Evolutionary conservation across 2,329 filamentous ascomycete genomes (phyloP), one percentile per base, ranked within the genome.

Genomic region (Penicillium sp.): DNA sequence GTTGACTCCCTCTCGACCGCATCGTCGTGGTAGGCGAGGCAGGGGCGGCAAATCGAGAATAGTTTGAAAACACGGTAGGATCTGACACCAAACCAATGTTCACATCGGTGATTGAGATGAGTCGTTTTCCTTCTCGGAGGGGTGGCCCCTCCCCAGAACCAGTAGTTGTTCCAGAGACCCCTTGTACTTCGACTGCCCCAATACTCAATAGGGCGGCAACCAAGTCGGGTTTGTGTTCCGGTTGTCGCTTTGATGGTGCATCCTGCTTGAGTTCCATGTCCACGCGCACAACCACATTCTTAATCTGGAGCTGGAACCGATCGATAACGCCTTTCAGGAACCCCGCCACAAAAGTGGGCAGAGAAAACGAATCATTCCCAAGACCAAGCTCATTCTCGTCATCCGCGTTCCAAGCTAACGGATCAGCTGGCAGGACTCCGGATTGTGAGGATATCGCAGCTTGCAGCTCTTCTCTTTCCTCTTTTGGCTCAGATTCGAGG

Each of bases 291-390:
- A 77, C 72, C 44, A 86, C 74, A 57, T 84, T 74, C 43, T 73
- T 77, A 36, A 86, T 71, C 18, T 73, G 76, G 34, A 87, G 70
- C 58, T 82, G 78, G 46, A 86, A 70, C 31, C 83, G 77, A 63
- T 86, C 83, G 42, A 79, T 70, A 18, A 86, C 77, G 10, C 83
- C 83, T 64, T 83, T 81, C 16, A 87, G 66, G 50, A 85, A 83
- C n/a, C 74, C 80, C 16, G 82, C 79, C 41, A 87, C 67, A 54
- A 86, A 84, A n/a, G 74, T 77, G 21, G 84, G 84, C 14, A 87
- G 69, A 5, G 81, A 81, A 11, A 84, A 67, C 2, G 77, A 76
- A 40, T 79, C 78, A 14, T 80, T 81, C 8, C 84, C 84, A 9
- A 82, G 66, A 2, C 75, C 76, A 13, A 75, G 69, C 34, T 81